Evolutionary conservation across 305 asterid species (phyloP).

Genomic region (Fraxinus xanthoxyloides): DNA sequence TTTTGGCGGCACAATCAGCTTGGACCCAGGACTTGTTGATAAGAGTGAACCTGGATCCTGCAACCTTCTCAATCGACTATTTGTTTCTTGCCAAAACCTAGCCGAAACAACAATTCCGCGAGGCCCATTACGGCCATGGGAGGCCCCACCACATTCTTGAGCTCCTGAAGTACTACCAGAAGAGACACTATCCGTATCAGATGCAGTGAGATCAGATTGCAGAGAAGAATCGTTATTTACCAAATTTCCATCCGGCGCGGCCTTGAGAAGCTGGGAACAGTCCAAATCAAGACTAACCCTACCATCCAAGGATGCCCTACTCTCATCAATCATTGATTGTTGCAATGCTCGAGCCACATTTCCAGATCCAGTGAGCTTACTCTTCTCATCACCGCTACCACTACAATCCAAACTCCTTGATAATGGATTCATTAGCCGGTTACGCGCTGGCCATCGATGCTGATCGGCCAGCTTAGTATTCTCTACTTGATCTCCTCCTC

Average conservation of each 20-base stretch:
- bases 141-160: constrained; percentile 50
- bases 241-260: constrained; percentile 40
- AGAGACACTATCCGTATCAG: constrained; percentile 92
- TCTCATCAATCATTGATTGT: constrained; percentile 63
- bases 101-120: constrained; percentile 71
- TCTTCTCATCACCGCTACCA: constrained; percentile 44
- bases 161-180: constrained; percentile 90
- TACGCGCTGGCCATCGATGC: constrained; percentile 85
- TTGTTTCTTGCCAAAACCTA: constrained; percentile 96
- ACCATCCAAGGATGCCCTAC: constrained; percentile 61
- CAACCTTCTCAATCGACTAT: constrained; percentile 77
- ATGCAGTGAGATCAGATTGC: constrained; percentile 64
- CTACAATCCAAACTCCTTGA: constrained; percentile 67
- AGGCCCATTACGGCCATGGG: constrained; percentile 46
- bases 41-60: constrained; percentile 88
- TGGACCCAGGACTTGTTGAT: constrained; percentile 65
- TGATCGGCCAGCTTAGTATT: constrained; percentile 66
- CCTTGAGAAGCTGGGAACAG: constrained; percentile 49
- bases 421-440: constrained; percentile 47
- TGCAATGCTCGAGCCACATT: constrained; percentile 49
- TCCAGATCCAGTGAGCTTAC: constrained; percentile 56
- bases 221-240: constrained; percentile 40
- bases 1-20: constrained; percentile 54
- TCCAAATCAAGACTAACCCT: constrained; percentile 63
- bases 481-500: constrained; percentile 70